Conservation (phyloP, 2,329 filamentous ascomycete genomes). For the Camptophora hylomeconis region DNA sequence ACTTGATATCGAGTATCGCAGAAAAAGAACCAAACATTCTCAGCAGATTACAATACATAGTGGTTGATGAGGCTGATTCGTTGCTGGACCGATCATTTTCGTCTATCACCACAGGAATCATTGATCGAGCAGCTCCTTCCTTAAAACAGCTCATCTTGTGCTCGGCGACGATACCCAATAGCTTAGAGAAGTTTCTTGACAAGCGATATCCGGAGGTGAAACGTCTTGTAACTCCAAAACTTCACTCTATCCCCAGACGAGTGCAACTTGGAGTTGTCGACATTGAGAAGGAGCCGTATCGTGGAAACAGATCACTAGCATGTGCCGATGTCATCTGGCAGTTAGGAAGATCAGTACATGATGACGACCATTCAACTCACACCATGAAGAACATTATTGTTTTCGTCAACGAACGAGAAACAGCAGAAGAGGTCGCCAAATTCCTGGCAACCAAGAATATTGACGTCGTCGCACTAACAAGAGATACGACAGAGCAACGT, state of each 20-base stretch:
- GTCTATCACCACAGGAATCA: constrained; percentile 65
- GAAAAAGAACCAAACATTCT: constrained; percentile 84
- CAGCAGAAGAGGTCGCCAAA: constrained; percentile 64
- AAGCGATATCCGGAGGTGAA: constrained; percentile 69
- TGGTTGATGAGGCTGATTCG: constrained; percentile 93
- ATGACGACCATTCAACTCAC: constrained; percentile 37
- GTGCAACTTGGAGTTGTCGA: constrained; percentile 91
- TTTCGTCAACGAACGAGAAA: constrained; percentile 93
- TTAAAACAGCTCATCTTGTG: constrained; percentile 80
- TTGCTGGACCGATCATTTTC: constrained; percentile 88
- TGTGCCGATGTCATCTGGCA: constrained; percentile 93
- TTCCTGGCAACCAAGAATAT: constrained; percentile 79
- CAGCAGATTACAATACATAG: constrained; percentile 75
- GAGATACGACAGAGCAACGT: constrained; percentile 68
- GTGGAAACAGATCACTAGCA: constrained; percentile 81
- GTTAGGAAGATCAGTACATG: constrained; percentile 66
- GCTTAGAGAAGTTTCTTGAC: constrained; percentile 73
- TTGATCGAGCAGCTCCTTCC: constrained; percentile 70
- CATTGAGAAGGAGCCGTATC: constrained; percentile 82
- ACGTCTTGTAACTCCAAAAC: constrained; percentile 83
- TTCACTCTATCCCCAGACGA: constrained; percentile 88
- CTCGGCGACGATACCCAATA: constrained; percentile 87
- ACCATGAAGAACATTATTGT: constrained; percentile 72
- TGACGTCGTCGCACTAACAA: constrained; percentile 69
- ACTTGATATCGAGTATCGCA: constrained; percentile 76